Evolutionary conservation across 208 protist species (phyloP).

Genomic region (Trypanosoma mega): DNA sequence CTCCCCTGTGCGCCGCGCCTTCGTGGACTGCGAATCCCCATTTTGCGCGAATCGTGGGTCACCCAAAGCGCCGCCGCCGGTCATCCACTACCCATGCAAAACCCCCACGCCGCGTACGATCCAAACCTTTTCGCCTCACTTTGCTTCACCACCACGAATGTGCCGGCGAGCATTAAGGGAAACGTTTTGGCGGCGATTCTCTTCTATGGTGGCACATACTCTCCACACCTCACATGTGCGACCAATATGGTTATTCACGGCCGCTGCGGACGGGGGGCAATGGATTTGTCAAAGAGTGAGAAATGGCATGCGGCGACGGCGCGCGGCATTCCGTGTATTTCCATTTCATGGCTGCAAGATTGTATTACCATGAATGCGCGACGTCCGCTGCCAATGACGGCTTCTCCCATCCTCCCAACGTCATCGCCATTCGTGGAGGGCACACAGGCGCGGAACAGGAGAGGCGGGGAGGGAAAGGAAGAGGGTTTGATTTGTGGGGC

Average conservation of each 20-base stretch:
- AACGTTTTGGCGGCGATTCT: conserved; percentile 65
- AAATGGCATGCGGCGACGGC: conserved; percentile 25
- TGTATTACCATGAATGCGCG: conserved; percentile 32
- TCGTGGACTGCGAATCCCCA: conserved; percentile 39
- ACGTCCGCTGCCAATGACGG: conserved; percentile 11
- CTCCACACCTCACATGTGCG: conserved; percentile 42
- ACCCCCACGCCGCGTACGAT: conserved; percentile 36
- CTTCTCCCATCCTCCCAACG: conserved; percentile 4
- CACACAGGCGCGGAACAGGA: not conserved
- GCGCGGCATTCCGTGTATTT: conserved; percentile 38
- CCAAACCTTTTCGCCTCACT: conserved; percentile 48
- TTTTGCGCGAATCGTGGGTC: conserved; percentile 59
- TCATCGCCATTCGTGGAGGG: no score
- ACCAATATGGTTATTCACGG: conserved; percentile 61
- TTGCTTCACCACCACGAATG: conserved; percentile 63
- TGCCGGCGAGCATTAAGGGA: conserved; percentile 39
- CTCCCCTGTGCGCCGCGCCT: conserved; percentile 7
- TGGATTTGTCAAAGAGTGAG: not conserved
- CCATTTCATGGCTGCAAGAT: conserved; percentile 60
- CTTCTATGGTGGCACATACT: conserved; percentile 71
- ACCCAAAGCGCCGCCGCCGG: conserved; percentile 30
- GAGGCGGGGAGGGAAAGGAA: not conserved
- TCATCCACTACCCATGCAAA: conserved; percentile 12
- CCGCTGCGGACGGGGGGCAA: not conserved
- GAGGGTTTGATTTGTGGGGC: no score